A percentile compares a stretch with the other conserved stretches of the same genome.
phyloP scores from a whole-genome alignment of 2,329 filamentous ascomycete species.

The Epichloe sylvatica region DNA sequence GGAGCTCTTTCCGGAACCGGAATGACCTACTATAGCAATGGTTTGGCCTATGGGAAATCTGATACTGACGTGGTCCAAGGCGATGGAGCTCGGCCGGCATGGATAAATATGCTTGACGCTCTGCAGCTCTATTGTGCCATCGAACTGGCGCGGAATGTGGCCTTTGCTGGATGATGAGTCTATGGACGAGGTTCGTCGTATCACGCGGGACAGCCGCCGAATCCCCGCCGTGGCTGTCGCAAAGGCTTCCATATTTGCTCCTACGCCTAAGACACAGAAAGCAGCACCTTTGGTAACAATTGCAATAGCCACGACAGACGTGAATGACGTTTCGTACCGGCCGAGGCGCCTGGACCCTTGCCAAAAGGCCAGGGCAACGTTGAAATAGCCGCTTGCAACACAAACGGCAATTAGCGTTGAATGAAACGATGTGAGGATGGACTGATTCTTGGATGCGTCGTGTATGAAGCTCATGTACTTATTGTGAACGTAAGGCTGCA shows the following conservation, averaged over 20 bases:
- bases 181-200: constrained; percentile 19
- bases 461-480: background rate
- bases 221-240: constrained; percentile 22
- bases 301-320: constrained; percentile 16
- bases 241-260: constrained; percentile 14
- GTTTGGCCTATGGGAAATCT: constrained; percentile 26
- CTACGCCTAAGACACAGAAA: constrained; percentile 5
- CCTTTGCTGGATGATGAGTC: constrained; percentile 20
- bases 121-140: constrained; percentile 26
- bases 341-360: constrained; percentile 22
- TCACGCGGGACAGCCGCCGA: constrained; percentile 20
- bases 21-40: constrained; percentile 40
- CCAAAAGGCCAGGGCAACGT: constrained; percentile 26
- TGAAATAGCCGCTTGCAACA: constrained; percentile 22
- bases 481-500: background rate
- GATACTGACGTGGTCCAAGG: constrained; percentile 23
- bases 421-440: background rate
- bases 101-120: constrained; percentile 37
- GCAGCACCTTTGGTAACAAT: constrained; percentile 3
- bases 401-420: background rate
- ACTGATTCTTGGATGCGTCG: background rate
- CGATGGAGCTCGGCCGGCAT: constrained; percentile 29
- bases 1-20: constrained; percentile 38
- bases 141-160: constrained; percentile 9
- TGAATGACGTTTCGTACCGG: constrained; percentile 20